Evolutionary conservation across 805 yeast species (phyloP), one percentile per base, ranked within the genome.

Genomic region (Metschnikowia anglica): DNA sequence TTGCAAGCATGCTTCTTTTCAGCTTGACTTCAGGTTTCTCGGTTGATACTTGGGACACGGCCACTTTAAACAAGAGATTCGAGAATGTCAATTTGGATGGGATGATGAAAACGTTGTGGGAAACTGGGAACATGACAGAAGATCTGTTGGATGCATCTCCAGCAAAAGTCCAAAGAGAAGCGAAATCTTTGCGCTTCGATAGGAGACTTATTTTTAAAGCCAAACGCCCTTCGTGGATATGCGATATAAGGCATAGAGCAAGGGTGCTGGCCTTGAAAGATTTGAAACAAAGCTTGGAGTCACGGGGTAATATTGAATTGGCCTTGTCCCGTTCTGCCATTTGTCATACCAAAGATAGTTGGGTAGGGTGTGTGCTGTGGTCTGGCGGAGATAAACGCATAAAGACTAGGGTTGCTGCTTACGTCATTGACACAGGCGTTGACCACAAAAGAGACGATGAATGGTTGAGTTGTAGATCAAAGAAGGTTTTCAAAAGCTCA

Each of bases 331-430:
- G 28, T 4, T 12, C 28, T 11, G 37, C 36, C 2, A 11, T 33
- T 26, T 39, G 37, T 36, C 26, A 34, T 9, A 8, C 12, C 8
- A 23, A 13, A 2, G 34, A 24, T 16, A 12, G 6, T 12, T 18
- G 31, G 32, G 24, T 21, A n/a, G 43, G 26, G 5, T 39, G 43
- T 23, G 13, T 39, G 17, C 43, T 39, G 43, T 39, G 43, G 43
- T 27, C 34, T 2, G 43, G 43, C 9, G 43, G 38, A 21, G 28
- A 16, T 4, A 11, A 11, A 1, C 25, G 21, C 6, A 15, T 37
- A 16, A 20, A 23, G 4, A 5, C 26, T 21, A 19, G 23, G 5
- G 28, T 30, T 37, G 41, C 27, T 18, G 41, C 41, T 2, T 13
- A 11, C 10, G 30, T 24, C 1, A 28, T 37, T 11, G 3, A 17